Percentiles rank a stretch among this genome's conserved stretches.
These are phyloP conservation scores for Globisporangium perplexum DNA, from an alignment of 352 stramenopile genomes.

Conservation along the genomic window DNA sequence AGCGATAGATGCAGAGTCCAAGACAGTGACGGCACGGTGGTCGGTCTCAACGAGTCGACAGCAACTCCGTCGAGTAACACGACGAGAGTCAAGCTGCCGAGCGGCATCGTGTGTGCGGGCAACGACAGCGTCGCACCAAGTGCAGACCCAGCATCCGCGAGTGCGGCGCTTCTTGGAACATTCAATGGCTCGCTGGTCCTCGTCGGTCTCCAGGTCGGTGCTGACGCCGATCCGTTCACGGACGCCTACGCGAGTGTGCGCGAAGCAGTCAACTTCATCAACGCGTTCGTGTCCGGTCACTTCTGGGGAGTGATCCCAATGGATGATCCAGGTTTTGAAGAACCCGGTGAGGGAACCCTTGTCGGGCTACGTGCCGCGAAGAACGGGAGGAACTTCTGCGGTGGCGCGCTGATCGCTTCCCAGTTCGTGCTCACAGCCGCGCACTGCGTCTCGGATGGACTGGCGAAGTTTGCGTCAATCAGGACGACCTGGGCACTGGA, in stretches of 20 bases:
- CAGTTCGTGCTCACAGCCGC: slow-evolving; percentile 7
- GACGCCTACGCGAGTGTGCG: slow-evolving; percentile 1
- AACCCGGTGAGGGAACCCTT: too few species aligned
- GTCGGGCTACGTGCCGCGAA: neutral
- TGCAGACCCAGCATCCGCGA: neutral
- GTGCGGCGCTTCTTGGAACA: slow-evolving; percentile 1
- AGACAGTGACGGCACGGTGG: too few species aligned
- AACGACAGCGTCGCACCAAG: neutral
- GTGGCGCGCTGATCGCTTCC: slow-evolving; percentile 1
- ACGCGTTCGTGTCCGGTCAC: slow-evolving; percentile 1
- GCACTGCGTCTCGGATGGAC: slow-evolving; percentile 9
- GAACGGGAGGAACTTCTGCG: slow-evolving; percentile 2
- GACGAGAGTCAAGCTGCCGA: too few species aligned
- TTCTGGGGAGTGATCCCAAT: neutral
- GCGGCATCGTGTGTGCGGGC: slow-evolving; percentile 3
- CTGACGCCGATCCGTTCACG: neutral
- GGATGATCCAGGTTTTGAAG: too few species aligned
- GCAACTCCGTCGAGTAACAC: too few species aligned
- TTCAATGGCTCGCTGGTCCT: neutral
- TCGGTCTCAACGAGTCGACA: too few species aligned
- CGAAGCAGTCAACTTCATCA: slow-evolving; percentile 7
- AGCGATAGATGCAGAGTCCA: too few species aligned
- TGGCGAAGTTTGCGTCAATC: slow-evolving; percentile 13
- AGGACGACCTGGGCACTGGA: too few species aligned
- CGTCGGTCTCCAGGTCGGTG: slow-evolving; percentile 3